These are phyloP conservation scores for Persicaria tinctoria DNA, from an alignment of 148 eudicot genomes.

Conservation along the genomic window DNA sequence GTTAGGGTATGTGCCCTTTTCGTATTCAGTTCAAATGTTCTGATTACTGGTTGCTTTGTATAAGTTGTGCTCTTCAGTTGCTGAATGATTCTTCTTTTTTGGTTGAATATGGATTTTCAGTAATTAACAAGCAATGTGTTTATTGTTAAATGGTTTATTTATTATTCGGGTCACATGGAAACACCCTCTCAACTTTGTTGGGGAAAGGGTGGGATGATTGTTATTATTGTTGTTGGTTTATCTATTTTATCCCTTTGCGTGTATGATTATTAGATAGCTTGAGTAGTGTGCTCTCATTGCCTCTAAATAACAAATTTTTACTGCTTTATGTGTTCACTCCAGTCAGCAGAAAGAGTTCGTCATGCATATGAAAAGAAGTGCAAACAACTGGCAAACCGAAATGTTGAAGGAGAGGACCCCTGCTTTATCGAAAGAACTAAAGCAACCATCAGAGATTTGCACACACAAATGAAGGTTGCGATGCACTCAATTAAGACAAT, in stretches of 20 bases:
- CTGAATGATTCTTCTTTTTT: too few relatives aligned
- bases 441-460: conserved; percentile 58
- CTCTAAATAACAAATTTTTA: too few relatives aligned
- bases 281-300: too few relatives aligned
- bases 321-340: conserved; percentile 1
- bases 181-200: too few relatives aligned
- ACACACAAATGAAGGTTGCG: conserved; percentile 87
- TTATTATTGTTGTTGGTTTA: conserved; percentile 16
- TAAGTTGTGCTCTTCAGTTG: too few relatives aligned
- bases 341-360: conserved; percentile 76
- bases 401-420: conserved; percentile 74
- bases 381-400: conserved; percentile 59
- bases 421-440: conserved; percentile 60
- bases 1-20: conserved; percentile 56
- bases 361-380: conserved; percentile 81
- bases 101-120: too few relatives aligned
- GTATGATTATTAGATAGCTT: background rate
- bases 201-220: too few relatives aligned
- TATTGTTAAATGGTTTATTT: too few relatives aligned
- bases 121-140: too few relatives aligned
- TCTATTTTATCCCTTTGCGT: background rate
- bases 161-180: too few relatives aligned
- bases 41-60: too few relatives aligned
- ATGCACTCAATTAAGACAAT: conserved; percentile 80
- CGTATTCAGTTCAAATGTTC: too few relatives aligned